These are phyloP conservation scores for Colletotrichum sp. DNA, from an alignment of 2,329 filamentous ascomycete species.

Conservation along the genomic window DNA sequence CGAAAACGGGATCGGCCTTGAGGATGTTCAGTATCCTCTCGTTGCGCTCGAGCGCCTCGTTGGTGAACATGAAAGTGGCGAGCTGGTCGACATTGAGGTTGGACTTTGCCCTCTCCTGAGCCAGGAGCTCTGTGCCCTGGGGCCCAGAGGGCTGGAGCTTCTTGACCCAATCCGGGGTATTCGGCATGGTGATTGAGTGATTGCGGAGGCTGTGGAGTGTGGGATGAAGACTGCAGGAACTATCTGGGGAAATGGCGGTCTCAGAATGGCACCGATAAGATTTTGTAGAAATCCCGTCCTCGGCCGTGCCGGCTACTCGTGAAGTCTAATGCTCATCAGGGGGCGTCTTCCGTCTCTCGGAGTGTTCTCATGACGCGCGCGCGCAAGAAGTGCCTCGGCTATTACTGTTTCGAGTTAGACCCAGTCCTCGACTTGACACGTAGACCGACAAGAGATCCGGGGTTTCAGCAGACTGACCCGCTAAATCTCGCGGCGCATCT, in stretches of 20 bases:
- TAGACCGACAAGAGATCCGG: background rate
- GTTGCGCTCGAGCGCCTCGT: conserved; percentile 66
- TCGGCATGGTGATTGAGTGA: conserved; percentile 8
- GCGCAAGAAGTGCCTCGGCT: conserved; percentile 6
- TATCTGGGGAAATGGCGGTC: background rate
- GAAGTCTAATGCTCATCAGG: conserved; percentile 7
- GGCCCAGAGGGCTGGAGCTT: conserved; percentile 54
- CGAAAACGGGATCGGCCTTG: conserved; percentile 71
- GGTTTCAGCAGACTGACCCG: background rate
- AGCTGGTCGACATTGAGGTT: conserved; percentile 71
- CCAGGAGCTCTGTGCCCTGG: conserved; percentile 72
- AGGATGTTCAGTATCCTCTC: conserved; percentile 68
- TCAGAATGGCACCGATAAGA: background rate
- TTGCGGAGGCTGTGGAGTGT: background rate
- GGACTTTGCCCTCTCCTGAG: conserved; percentile 71
- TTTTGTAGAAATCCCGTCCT: conserved; percentile 7
- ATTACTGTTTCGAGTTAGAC: conserved; percentile 10
- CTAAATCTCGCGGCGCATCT: background rate
- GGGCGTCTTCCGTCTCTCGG: conserved; percentile 7
- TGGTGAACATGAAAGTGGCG: conserved; percentile 72
- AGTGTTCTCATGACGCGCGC: conserved; percentile 6
- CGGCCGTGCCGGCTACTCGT: background rate
- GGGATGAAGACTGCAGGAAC: background rate
- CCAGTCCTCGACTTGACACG: background rate
- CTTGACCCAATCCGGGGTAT: conserved; percentile 26